Evolutionary conservation across 768 basidiomycete genomes (phyloP).

Genomic region (Lentinula boryana): DNA sequence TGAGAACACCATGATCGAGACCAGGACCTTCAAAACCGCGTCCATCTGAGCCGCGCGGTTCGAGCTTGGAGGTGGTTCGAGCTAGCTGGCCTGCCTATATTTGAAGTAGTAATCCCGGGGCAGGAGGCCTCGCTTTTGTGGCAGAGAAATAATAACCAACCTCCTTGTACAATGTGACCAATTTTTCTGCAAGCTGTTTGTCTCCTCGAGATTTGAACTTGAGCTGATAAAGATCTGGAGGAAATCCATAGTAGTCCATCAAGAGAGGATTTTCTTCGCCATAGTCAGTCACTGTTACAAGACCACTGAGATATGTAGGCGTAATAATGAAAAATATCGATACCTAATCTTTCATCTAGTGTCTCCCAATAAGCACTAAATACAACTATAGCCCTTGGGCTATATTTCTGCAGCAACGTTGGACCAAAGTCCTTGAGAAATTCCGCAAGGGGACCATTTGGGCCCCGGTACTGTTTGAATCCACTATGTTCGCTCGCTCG

Average conservation of each 20-base stretch:
- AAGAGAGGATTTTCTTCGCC: constrained; percentile 70
- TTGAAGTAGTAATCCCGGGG: neutral
- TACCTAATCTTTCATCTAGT: constrained; percentile 49
- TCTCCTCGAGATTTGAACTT: constrained; percentile 69
- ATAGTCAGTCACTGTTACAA: constrained; percentile 68
- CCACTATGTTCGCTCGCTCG: neutral
- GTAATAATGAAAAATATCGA: too few relatives aligned
- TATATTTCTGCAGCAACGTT: constrained; percentile 59
- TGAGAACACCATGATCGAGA: constrained; percentile 74
- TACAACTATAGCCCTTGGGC: constrained; percentile 54
- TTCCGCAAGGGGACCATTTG: constrained; percentile 44
- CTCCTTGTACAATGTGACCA: constrained; percentile 55
- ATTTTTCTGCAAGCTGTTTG: constrained; percentile 43
- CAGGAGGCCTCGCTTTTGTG: too few relatives aligned
- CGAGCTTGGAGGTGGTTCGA: constrained; percentile 39
- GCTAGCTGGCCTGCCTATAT: constrained; percentile 47
- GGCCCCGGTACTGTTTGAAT: constrained; percentile 30
- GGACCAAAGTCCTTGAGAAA: constrained; percentile 68
- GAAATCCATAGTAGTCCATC: constrained; percentile 73
- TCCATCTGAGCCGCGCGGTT: constrained; percentile 61
- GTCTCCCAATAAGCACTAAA: constrained; percentile 87
- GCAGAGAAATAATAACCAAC: constrained; percentile 21
- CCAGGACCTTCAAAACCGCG: constrained; percentile 60
- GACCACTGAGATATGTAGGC: neutral
- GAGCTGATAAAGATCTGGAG: constrained; percentile 48